Percentiles rank a stretch among this genome's conserved stretches.
phyloP scores from a whole-genome alignment of 2,329 filamentous ascomycete species.

The Podosphaera leucotricha region DNA sequence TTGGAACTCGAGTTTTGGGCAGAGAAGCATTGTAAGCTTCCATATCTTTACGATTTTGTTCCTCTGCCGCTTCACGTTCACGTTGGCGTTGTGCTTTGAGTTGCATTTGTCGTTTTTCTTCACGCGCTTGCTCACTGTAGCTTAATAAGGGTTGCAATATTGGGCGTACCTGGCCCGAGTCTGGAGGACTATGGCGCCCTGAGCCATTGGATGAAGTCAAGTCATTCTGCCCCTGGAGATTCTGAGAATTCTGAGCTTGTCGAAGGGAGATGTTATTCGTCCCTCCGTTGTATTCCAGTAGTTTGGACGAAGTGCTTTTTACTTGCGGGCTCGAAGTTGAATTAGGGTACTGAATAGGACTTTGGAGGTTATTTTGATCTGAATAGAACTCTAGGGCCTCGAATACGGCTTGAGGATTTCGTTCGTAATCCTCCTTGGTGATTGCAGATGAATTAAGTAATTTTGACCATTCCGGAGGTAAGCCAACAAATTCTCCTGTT shows the following conservation, averaged over 20 bases:
- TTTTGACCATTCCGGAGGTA: conserved; percentile 94
- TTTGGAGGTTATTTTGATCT: conserved; percentile 51
- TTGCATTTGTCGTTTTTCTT: conserved; percentile 39
- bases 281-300: conserved; percentile 31
- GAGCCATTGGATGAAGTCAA: conserved; percentile 16
- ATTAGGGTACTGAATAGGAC: conserved; percentile 43
- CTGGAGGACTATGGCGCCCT: conserved; percentile 22
- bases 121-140: conserved; percentile 24
- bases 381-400: conserved; percentile 65
- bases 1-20: conserved; percentile 53
- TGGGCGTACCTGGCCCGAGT: conserved; percentile 25
- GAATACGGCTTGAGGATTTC: conserved; percentile 70
- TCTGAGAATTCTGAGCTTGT: conserved; percentile 28
- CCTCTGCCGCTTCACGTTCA: conserved; percentile 24
- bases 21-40: conserved; percentile 79
- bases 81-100: conserved; percentile 30
- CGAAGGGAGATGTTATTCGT: conserved; percentile 43
- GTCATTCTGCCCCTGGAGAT: conserved; percentile 18
- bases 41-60: conserved; percentile 49
- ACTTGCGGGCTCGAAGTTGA: conserved; percentile 41
- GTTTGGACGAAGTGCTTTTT: conserved; percentile 33
- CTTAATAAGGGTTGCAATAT: conserved; percentile 34
- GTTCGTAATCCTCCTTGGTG: conserved; percentile 95
- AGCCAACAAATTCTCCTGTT: conserved; percentile 80
- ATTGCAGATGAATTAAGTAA: conserved; percentile 88